phyloP scores from a whole-genome alignment of 495 filamentous ascomycete species.

The Talaromyces liani region DNA sequence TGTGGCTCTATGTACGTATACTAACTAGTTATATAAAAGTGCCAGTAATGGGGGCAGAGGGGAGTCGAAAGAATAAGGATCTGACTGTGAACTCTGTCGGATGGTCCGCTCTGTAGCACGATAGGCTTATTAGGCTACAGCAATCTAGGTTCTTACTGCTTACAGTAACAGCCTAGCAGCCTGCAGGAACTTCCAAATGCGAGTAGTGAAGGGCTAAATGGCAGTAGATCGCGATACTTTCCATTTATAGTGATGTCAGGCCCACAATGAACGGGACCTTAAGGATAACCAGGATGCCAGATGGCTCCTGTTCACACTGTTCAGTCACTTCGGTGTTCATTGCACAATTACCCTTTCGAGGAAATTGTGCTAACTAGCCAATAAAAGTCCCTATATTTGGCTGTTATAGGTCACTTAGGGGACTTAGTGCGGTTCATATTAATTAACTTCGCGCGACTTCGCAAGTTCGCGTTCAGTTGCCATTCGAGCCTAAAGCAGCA shows the following conservation, averaged over 20 bases:
- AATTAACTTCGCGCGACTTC: no score
- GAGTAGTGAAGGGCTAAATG: not conserved
- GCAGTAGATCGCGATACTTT: not conserved
- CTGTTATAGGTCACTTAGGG: not conserved
- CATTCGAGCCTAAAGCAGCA: no score
- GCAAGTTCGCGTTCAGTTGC: no score
- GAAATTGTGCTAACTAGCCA: not conserved
- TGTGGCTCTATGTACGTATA: not conserved
- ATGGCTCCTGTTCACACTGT: not conserved
- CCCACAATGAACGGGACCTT: not conserved
- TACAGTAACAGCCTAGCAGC: not conserved
- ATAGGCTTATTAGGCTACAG: not conserved
- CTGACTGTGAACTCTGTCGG: not conserved
- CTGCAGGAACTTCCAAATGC: not conserved
- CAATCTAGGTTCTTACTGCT: not conserved
- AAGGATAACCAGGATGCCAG: not conserved
- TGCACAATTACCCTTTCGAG: not conserved
- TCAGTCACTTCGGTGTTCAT: no score
- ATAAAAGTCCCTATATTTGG: not conserved
- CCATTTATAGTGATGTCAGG: not conserved
- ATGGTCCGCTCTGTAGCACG: not conserved
- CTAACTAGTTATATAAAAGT: not conserved
- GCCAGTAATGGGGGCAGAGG: not conserved
- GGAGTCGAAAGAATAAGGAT: not conserved
- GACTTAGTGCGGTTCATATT: no score